Percentiles rank a stretch among this genome's conserved stretches.
Evolutionary conservation across 345 rosid genomes (phyloP).

Genomic region (Gossypium thurberi): DNA sequence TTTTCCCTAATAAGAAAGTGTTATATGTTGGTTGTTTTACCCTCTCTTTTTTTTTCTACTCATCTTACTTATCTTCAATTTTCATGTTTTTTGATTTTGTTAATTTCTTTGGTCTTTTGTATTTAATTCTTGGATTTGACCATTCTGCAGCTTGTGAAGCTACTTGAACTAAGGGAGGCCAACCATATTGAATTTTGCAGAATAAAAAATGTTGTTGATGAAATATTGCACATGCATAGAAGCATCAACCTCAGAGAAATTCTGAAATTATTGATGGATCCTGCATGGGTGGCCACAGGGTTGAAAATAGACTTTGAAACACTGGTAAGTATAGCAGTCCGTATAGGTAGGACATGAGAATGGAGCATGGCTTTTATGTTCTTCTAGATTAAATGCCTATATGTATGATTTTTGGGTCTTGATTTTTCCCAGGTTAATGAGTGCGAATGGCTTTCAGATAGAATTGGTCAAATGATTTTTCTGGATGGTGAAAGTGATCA

Average conservation of each 20-base stretch:
- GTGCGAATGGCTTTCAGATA: conserved; percentile 59
- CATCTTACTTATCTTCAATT: background rate
- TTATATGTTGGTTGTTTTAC: background rate
- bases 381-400: background rate
- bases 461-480: conserved; percentile 65
- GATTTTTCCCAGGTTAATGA: conserved; percentile 52
- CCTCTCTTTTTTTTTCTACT: background rate
- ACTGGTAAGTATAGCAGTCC: conserved; percentile 38
- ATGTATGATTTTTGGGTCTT: background rate
- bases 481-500: conserved; percentile 63
- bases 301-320: conserved; percentile 78
- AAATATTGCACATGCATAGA: conserved; percentile 63
- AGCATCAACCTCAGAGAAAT: conserved; percentile 60
- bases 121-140: conserved; percentile 19
- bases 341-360: background rate
- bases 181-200: conserved; percentile 91
- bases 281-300: conserved; percentile 93
- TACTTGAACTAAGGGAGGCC: conserved; percentile 87
- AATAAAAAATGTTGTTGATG: conserved; percentile 76
- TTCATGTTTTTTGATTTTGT: background rate
- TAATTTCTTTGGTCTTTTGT: background rate
- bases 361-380: background rate
- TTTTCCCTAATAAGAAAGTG: background rate
- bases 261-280: conserved; percentile 73
- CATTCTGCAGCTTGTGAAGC: conserved; percentile 81